Base-by-base conservation (phyloP, 495 filamentous ascomycete genomes). In the Pseudotulostoma volvatum region DNA sequence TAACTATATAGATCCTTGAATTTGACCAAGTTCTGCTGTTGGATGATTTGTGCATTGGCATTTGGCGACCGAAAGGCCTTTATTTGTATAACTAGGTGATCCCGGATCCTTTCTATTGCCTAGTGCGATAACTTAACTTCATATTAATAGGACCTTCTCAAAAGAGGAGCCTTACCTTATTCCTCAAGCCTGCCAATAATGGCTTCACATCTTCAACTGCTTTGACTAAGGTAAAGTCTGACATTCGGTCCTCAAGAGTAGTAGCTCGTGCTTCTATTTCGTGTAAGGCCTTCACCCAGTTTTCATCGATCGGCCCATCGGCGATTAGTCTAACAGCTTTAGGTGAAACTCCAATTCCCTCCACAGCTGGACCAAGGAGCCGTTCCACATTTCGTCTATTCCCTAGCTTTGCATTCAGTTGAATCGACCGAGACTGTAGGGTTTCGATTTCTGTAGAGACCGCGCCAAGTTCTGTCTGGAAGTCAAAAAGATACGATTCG, bases 361-460 rank as follows among this genome's bases (percentile, higher is more conserved):
- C 92, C 36, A 97, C 83, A 3, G 87, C 73, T 0, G 90, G 92
- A 0, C 82, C 92, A 7, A 97, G 63, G 1, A 82, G 63, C 54
- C 81, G 85, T 57, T 97, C 90, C 5, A 95, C 85, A 14, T 78
- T 71, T 47, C 81, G 85, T 16, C 90, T 67, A 48, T 96, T 96
- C 49, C 88, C 81, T 21, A 96, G 60, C 55, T 84, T 76, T n/a
- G 78, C 73, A 46, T 87, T 95, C 43, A 97, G 56, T 21, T 79
- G 73, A 3, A 76, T 74, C 1, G 90, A 96, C 13, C 86, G 76
- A 21, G 78, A 74, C 55, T 97, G 90, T 13, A 97, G 63, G 9
- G 74, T 84, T 59, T 97, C 92, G 18, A 97, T 97, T 51, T 97
- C 90, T 2, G 83, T 76, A 7, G 90, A 94, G 4, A 97, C 92